Base-by-base conservation (phyloP, 345 rosid species). In the Gossypium australe region DNA sequence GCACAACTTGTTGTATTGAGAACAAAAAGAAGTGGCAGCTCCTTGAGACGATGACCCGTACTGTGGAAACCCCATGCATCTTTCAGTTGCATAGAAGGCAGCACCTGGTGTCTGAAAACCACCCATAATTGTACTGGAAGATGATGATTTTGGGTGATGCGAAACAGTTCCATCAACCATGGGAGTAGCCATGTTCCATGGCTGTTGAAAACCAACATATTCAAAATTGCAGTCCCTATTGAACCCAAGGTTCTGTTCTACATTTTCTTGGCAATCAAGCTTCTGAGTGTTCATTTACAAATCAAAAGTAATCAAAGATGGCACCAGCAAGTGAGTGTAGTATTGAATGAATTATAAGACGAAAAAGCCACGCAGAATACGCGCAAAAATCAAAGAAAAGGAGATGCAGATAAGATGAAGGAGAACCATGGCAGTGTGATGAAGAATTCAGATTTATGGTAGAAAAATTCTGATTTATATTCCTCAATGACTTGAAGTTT, bases 41-140 rank as follows among this genome's bases (percentile, higher is more conserved):
- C 52, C 69, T 69, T 81, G 82, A 57, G 52, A 56, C 27, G 41
- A 34, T 34, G 58, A n/a, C 11, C 78, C 86, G 41, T 73, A 55
- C 60, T 79, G 86, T 8, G 80, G 80, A 75, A 88, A 79, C n/a
- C 91, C 85, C 92, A 86, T 82, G 76, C 25, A 82, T 22, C 70
- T 73, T 74, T 88, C 92, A 3, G 90, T 81, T 49, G 90, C 90
- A 62, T 82, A 87, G 45, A 88, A 87, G 25, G 87, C 88, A 12
- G 84, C 81, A 27, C 85, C 83, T 0, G 89, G 92, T 2, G 88
- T 76, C 43, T 82, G 81, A 11, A 87, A 86, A 14, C 81, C 79
- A 52, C 84, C 24, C 64, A 60, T 27, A 27, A 60, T 25, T 29
- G 71, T 59, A 59, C 20, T 59, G 8, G 60, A 17, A 9, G 88